Percentiles rank a stretch among this genome's conserved stretches.
Evolutionary conservation across 2,329 filamentous ascomycete species (phyloP).

Genomic region (Colletotrichum euphorbiae): DNA sequence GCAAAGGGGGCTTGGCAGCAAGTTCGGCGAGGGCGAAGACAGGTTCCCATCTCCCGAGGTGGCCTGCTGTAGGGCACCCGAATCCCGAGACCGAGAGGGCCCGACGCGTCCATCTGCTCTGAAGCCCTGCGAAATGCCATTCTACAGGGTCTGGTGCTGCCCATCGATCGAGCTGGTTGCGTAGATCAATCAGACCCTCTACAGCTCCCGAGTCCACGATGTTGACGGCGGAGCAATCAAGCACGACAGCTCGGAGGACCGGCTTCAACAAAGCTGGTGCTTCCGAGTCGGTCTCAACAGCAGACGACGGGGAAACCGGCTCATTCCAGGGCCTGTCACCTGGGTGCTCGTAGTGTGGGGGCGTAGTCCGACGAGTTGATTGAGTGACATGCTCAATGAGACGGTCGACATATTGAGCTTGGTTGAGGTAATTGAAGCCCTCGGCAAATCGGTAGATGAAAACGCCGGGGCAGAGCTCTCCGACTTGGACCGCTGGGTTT

Average conservation of each 20-base stretch:
- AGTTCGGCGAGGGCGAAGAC: slow-evolving; percentile 43
- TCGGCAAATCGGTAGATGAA: slow-evolving; percentile 67
- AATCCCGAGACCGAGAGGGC: slow-evolving; percentile 68
- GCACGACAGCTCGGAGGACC: slow-evolving; percentile 63
- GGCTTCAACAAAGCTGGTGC: slow-evolving; percentile 45
- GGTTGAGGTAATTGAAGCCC: slow-evolving; percentile 68
- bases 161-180: slow-evolving; percentile 65
- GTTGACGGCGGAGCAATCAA: slow-evolving; percentile 69
- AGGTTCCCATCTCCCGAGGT: slow-evolving; percentile 28
- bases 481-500: slow-evolving; percentile 59
- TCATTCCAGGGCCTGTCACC: slow-evolving; percentile 67
- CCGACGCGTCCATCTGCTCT: slow-evolving; percentile 67
- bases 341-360: slow-evolving; percentile 27
- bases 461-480: slow-evolving; percentile 63
- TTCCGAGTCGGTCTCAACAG: neutral
- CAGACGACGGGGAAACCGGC: slow-evolving; percentile 48
- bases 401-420: slow-evolving; percentile 62
- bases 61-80: slow-evolving; percentile 52
- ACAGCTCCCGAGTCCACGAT: slow-evolving; percentile 68
- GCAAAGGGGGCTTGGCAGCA: slow-evolving; percentile 14
- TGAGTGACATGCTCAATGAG: slow-evolving; percentile 57
- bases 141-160: slow-evolving; percentile 59
- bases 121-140: slow-evolving; percentile 65
- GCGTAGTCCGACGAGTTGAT: slow-evolving; percentile 52
- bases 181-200: slow-evolving; percentile 67